Evolutionary conservation across 371 early-diverging fungal genomes (phyloP), one percentile per base, ranked within the genome.

Genomic region (Rhizopus microsporus): DNA sequence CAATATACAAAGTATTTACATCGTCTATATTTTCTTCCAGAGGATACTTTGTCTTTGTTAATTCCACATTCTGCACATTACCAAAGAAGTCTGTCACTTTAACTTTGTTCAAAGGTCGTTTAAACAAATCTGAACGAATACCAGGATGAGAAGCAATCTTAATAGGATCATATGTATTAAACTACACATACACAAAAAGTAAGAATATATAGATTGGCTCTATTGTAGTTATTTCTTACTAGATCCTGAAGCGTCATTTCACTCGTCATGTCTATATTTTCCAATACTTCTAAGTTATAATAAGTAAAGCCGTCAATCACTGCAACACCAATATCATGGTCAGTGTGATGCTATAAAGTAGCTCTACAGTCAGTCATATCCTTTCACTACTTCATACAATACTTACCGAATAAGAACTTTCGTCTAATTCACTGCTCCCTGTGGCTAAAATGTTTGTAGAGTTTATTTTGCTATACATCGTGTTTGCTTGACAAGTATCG

Each of bases 401-500:
- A 53, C 71, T 57, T 80, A 87, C 88, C n/a, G 97, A 96, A 69
- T 95, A 96, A 3, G 97, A 96, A 65, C 89, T 95, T 69, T 98
- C 88, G 29, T 91, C 93, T 31, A 87, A 80, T 48, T 79, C 61
- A 61, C 92, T 90, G 47, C 94, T 94, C 10, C 95, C 96, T 5
- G 94, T 91, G 32, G 95, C 90, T 31, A 97, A 58, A 15, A 98
- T 87, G 67, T 96, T 94, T 16, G 97, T 96, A 5, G 96, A 91
- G 54, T 92, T 86, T 51, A 98, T 88, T 62, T 89, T 86, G 65
- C 86, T 82, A 58, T 90, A 96, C 92, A 98, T 90, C 6, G 97
- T 93, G 59, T 93, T 94, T 13, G 98, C 98, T 74, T 98, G 97
- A 67, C 98, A 98, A 3, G 98, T 97, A 68, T 98, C 98, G 53